phyloP scores from a whole-genome alignment of 179 eudicot species.

The Patellifolia procumbens region DNA sequence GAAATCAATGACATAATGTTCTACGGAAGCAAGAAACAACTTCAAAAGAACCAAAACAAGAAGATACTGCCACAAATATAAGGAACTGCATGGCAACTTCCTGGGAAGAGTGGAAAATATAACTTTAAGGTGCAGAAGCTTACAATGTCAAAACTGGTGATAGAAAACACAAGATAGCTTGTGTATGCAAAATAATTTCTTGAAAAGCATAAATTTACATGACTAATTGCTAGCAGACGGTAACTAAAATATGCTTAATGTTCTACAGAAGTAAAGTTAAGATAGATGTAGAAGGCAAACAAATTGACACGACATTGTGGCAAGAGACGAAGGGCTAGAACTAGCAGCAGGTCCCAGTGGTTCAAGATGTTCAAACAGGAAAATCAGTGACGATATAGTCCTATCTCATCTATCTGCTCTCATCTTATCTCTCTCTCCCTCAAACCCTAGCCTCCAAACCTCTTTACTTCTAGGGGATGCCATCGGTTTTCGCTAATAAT shows the following conservation, averaged over 20 bases:
- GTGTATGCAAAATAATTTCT: neutral
- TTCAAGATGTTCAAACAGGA: neutral
- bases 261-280: neutral
- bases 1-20: neutral
- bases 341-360: neutral
- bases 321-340: neutral
- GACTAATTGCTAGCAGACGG: neutral
- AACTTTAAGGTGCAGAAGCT: neutral
- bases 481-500: no score
- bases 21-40: neutral
- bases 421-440: no score
- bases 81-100: neutral
- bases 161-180: neutral
- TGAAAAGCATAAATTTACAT: neutral
- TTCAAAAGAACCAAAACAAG: neutral
- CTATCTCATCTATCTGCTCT: no score
- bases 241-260: neutral
- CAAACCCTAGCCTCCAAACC: no score
- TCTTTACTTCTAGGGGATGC: no score
- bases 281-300: neutral
- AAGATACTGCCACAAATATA: neutral
- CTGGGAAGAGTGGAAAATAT: neutral
- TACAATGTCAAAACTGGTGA: neutral
- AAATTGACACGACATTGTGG: neutral
- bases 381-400: neutral